A percentile compares a stretch with the other conserved stretches of the same genome.
phyloP scores from a whole-genome alignment of 2,329 filamentous ascomycete species.

The Cyphellophora europaea region DNA sequence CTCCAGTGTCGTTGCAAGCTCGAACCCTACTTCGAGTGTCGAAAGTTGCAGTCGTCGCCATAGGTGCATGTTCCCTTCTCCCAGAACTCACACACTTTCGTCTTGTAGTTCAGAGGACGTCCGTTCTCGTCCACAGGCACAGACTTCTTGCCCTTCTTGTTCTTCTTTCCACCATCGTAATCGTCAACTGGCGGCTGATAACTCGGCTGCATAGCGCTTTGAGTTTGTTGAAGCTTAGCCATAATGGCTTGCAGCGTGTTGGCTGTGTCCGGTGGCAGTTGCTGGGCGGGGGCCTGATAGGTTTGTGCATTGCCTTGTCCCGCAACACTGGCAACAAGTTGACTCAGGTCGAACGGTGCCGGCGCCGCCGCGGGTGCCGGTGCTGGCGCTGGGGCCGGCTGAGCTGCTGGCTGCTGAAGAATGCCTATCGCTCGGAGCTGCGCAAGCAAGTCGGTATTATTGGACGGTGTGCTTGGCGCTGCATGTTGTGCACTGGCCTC shows the following conservation, averaged over 20 bases:
- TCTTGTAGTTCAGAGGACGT: conserved; percentile 31
- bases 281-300: conserved; percentile 17
- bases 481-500: conserved; percentile 30
- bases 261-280: conserved; percentile 11
- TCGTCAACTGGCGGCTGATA: conserved; percentile 9
- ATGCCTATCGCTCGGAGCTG: background rate
- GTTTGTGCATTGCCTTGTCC: background rate
- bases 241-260: conserved; percentile 26
- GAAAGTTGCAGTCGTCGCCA: conserved; percentile 42
- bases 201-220: background rate
- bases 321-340: background rate
- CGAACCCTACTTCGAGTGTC: conserved; percentile 24
- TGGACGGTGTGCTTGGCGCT: conserved; percentile 26
- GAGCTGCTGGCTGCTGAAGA: conserved; percentile 20
- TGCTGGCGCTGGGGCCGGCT: conserved; percentile 16
- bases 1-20: too few relatives aligned
- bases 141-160: conserved; percentile 10
- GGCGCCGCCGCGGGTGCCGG: conserved; percentile 5
- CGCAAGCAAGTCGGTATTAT: background rate
- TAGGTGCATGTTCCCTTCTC: conserved; percentile 45
- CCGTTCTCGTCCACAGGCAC: conserved; percentile 6
- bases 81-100: conserved; percentile 44
- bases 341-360: background rate
- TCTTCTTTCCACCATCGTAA: conserved; percentile 13
- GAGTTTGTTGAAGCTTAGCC: conserved; percentile 20